Evolutionary conservation across 768 basidiomycete genomes (phyloP), one percentile per base, ranked within the genome.

Genomic region (Tephrocybe rancida): DNA sequence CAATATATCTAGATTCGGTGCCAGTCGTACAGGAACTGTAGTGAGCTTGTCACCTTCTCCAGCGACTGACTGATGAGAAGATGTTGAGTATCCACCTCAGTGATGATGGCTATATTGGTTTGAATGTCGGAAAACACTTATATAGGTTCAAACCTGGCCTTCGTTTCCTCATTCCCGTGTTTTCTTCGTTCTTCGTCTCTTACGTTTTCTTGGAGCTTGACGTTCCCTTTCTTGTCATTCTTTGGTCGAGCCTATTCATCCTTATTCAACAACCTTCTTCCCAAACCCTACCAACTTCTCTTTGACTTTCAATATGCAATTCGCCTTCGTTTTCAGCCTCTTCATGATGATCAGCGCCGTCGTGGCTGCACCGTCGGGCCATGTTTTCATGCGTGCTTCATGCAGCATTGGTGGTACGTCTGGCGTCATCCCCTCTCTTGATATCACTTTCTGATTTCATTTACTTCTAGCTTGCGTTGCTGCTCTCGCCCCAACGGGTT

Each of bases 401-500:
- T 60, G 55, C 37, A 21, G 51, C 2, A 57, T 60, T 13, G 55
- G 24, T 11, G 29, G 55, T 60, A 39, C 21, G 58, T 56, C 19
- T 5, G 5, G 19, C 3, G n/a, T 44, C 14, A 19, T 13, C 25
- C 30, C 9, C 32, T 27, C 25, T 19, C 1, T 19, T 13, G 10
- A 37, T 11, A 14, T 21, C 18, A 14, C 21, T 18, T 25, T 42
- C 22, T 24, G 19, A 14, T n/a, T 34, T 34, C 14, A 14, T 44
- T 13, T 22, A 32, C 4, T 34, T 27, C 3, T 34, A 57, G 55
- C 24, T 27, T 60, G 59, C 13, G 59, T 60, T 35, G 48, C 52
- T 35, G 55, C 55, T 7, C 55, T 60, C 16, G 59, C 55, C 21
- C 59, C 59, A 3, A 45, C 56, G 2, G 51, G 50, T 57, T 29